Evolutionary conservation across 2,329 filamentous ascomycete genomes (phyloP).

Genomic region (Alternaria incomplexa): DNA sequence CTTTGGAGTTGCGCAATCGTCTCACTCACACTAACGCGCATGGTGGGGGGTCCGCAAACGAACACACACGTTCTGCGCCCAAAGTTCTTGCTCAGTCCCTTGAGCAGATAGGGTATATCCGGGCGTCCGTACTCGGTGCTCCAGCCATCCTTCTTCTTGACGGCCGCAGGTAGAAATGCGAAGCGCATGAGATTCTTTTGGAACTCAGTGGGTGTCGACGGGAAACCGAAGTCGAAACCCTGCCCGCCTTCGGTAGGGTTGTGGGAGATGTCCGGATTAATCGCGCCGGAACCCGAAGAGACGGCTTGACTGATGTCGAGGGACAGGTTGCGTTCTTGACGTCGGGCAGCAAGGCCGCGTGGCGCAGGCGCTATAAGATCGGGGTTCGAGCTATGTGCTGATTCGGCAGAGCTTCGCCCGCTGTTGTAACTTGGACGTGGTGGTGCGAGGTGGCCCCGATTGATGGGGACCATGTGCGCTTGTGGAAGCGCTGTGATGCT

Average conservation of each 20-base stretch:
- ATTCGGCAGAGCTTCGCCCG: conserved; percentile 19
- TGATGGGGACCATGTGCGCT: conserved; percentile 48
- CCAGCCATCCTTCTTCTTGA: conserved; percentile 73
- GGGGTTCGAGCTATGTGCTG: conserved; percentile 31
- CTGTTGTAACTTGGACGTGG: conserved; percentile 30
- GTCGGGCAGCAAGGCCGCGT: conserved; percentile 48
- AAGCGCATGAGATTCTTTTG: conserved; percentile 91
- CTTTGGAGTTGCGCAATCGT: conserved; percentile 83
- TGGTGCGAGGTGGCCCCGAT: conserved; percentile 52
- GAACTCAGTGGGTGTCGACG: conserved; percentile 82
- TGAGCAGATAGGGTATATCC: conserved; percentile 84
- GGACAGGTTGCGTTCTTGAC: conserved; percentile 50
- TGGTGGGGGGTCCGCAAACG: conserved; percentile 86
- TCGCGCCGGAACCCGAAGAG: conserved; percentile 36
- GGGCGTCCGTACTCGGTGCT: conserved; percentile 91
- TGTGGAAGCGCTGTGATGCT: conserved; percentile 80
- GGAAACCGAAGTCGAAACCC: conserved; percentile 69
- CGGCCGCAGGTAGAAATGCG: conserved; percentile 70
- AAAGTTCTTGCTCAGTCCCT: conserved; percentile 80
- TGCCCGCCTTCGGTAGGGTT: conserved; percentile 26
- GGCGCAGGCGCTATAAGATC: conserved; percentile 36
- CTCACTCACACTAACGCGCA: conserved; percentile 87
- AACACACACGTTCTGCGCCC: conserved; percentile 86
- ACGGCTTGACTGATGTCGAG: conserved; percentile 53
- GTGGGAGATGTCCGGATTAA: conserved; percentile 53